Evolutionary conservation across 352 stramenopile genomes (phyloP), one percentile per base, ranked within the genome.

Genomic region (Globisporangium takayamanum): DNA sequence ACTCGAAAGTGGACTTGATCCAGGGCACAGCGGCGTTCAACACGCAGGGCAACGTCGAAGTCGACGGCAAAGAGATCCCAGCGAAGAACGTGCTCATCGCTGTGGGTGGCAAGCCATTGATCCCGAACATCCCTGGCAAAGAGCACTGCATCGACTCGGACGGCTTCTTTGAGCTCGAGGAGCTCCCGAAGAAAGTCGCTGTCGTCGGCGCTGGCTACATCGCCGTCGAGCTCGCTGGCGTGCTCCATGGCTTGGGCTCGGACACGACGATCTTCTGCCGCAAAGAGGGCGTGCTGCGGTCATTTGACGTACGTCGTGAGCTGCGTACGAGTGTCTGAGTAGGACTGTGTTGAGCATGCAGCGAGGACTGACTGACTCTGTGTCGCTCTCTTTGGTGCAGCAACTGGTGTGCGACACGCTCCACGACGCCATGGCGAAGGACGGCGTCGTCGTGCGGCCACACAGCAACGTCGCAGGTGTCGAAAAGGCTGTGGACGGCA

Each of bases 131-230:
- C 50, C 72, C 73, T 6, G 85, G 96, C 48, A 89, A 80, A 5
- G 93, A 99, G 66, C 75, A 97, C 60, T 88, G 73, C 67, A 98
- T 99, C 66, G 93, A 90, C 36, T 97, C 79, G 41, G 94, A 99
- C 76, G 95, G 88, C 3, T 99, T 99, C 77, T 99, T 99, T 72
- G 87, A 98, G 46, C 72, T 99, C 39, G 83, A 98, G 62, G 62
- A 74, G 22, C 69, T 92, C 63, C 97, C 97, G 2, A 79, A 89
- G 50, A 96, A 95, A 57, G 94, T 97, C 18, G 93, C 97, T 1
- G 94, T 99, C 7, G 82, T 99, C 10, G 97, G 97, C 47, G 97
- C 92, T 6, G 97, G 97, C 16, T 99, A 99, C 79, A 99, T 99
- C 71, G 97, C 94, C 26, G 93, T 99, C 3, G 97, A 99, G 78